Base-by-base conservation (phyloP, 2,329 filamentous ascomycete genomes). In the Neofusicoccum cordaticola region DNA sequence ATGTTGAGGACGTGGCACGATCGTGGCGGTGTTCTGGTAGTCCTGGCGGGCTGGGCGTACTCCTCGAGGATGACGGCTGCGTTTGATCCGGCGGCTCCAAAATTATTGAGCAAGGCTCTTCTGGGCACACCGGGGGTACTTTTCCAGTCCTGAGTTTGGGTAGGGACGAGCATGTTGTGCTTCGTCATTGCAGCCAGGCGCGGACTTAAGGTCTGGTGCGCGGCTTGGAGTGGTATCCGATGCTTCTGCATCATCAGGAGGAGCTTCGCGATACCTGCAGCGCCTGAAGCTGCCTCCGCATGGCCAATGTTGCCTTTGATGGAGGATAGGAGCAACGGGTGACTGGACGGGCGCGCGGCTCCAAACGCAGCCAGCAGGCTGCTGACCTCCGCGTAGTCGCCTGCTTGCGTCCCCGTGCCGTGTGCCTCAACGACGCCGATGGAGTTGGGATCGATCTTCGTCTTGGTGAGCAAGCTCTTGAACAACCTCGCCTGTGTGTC, bases 351-450 rank as follows among this genome's bases (percentile, higher is more conserved):
- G 13, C 53, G n/a, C 3, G 62, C 7, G 0, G 39, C 9, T 27
- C 57, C 57, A 13, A 62, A 62, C 1, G 45, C 34, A 11, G 42
- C n/a, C 17, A 31, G 44, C 12, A 62, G 17, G 15, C 71, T 71
- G 11, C 48, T 53, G n/a, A 69, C 65, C 56, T 76, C 74, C 4
- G 68, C 70, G 3, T 69, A 69, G 57, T 74, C 73, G 7, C 86
- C 85, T 1, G 83, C 84, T 22, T 82, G 80, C 0, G 86, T 88
- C 2, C 86, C 86, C 0, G 86, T 88, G 4, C 86, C 86, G 68
- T 88, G 68, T 2, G 67, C 65, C 51, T 72, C 70, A 31, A 72
- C 68, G 9, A 67, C 71, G 9, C 37, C 34, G 56, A 67, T 51
- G 2, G 34, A 8, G 37, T 62, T 34, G 2, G 62, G 62, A 3